These are phyloP conservation scores for Paraurostyla sp. DNA, from an alignment of 73 alveolate genomes.

Conservation along the genomic window DNA sequence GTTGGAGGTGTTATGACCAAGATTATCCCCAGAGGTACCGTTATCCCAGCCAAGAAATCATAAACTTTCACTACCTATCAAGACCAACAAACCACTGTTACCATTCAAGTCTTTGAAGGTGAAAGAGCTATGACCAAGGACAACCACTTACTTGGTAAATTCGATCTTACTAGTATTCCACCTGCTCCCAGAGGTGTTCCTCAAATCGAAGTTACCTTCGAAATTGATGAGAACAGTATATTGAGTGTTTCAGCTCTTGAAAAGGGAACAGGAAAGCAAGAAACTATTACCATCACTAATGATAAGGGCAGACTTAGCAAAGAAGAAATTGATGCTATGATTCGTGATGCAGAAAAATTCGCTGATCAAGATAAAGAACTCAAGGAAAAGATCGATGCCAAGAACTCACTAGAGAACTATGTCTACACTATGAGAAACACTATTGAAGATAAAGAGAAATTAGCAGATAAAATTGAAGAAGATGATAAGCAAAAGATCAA, in stretches of 20 bases:
- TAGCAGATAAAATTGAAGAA: constrained; percentile 80
- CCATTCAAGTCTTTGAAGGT: constrained; percentile 97
- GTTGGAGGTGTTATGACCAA: constrained; percentile 99
- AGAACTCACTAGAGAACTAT: constrained; percentile 95
- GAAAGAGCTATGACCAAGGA: constrained; percentile 98
- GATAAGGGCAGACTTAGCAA: constrained; percentile 97
- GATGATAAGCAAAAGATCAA: constrained; percentile 86
- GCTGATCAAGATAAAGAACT: constrained; percentile 96
- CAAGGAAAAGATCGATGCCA: constrained; percentile 96
- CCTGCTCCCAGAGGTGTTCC: constrained; percentile 99
- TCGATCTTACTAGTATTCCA: constrained; percentile 97
- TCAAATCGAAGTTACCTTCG: constrained; percentile 97
- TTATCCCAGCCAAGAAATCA: constrained; percentile 98
- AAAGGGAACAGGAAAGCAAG: constrained; percentile 92
- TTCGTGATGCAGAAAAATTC: constrained; percentile 94
- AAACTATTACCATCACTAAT: constrained; percentile 96
- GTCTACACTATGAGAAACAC: constrained; percentile 94
- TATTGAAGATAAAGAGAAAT: constrained; percentile 90
- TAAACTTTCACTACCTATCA: constrained; percentile 98
- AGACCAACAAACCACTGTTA: constrained; percentile 96
- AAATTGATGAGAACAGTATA: constrained; percentile 93
- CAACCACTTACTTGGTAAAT: constrained; percentile 98
- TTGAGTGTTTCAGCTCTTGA: constrained; percentile 93
- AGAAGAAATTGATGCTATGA: constrained; percentile 94
- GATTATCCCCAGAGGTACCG: constrained; percentile 98